A percentile compares a stretch with the other conserved stretches of the same genome.
Evolutionary conservation across 495 filamentous ascomycete genomes (phyloP).

Genomic region (Tuber microsphaerosporum): DNA sequence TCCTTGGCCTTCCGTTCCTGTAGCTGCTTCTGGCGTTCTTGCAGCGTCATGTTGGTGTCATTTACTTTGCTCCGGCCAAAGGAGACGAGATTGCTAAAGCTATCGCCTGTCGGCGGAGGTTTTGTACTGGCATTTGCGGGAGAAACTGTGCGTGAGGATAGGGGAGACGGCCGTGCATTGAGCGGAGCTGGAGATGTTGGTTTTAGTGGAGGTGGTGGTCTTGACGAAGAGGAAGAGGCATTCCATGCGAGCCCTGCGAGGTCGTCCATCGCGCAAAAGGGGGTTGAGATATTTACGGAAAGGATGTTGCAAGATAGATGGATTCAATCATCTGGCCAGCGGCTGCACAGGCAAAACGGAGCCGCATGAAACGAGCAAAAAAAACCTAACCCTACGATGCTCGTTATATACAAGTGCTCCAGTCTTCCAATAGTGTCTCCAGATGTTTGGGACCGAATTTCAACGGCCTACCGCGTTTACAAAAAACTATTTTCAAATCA

Average conservation of each 20-base stretch:
- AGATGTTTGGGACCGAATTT: background rate
- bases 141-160: slow-evolving; percentile 20
- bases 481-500: background rate
- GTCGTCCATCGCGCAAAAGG: slow-evolving; percentile 27
- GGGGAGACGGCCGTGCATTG: slow-evolving; percentile 28
- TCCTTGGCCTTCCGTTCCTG: slow-evolving; percentile 69
- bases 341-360: background rate
- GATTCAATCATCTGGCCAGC: background rate
- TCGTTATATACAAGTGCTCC: background rate
- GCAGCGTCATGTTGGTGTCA: slow-evolving; percentile 65
- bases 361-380: background rate
- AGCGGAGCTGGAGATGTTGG: slow-evolving; percentile 23
- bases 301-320: background rate
- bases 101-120: slow-evolving; percentile 49
- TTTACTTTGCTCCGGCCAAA: slow-evolving; percentile 59
- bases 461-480: background rate
- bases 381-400: background rate
- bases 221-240: slow-evolving; percentile 12
- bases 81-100: slow-evolving; percentile 80
- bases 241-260: slow-evolving; percentile 35
- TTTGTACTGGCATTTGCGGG: slow-evolving; percentile 14
- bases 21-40: slow-evolving; percentile 75
- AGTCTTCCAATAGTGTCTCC: background rate
- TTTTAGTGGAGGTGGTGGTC: slow-evolving; percentile 20
- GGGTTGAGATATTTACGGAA: background rate